Evolutionary conservation across 2,329 filamentous ascomycete genomes (phyloP), one percentile per base, ranked within the genome.

Genomic region (Fonsecaea pedrosoi): DNA sequence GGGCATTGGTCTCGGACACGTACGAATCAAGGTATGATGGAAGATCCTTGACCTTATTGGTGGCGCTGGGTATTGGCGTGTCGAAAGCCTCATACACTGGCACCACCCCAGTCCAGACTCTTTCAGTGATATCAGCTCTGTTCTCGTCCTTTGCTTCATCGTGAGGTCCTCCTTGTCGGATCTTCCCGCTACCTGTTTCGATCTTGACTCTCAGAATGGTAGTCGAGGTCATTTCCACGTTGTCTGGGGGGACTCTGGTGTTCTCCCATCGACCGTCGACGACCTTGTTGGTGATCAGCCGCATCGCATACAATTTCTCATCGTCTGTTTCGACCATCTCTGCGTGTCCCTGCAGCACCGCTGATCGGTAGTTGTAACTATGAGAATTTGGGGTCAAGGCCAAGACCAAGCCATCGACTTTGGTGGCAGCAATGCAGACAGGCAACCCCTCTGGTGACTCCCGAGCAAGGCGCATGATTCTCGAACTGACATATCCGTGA

Each of bases 341-440:
- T 0, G 90, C 92, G 75, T 89, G 86, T 0, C 92, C 93, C 74
- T 94, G 92, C 12, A 95, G 82, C 8, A 92, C 82, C 10, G 90
- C 91, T 45, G 89, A 92, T 69, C 92, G 91, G 81, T 95, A 96
- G 82, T 96, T 94, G 82, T 92, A 94, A 80, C 87, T 91, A 82
- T 96, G 92, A 66, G 86, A 87, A 81, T 92, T 91, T 12, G 92
- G 90, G 0, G 92, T 92, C 13, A 96, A 84, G 21, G 90, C 86
- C 37, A 96, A 86, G 8, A 96, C 88, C 60, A 95, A 82, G 45
- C 92, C 92, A 79, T 96, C 92, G 45, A 96, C 80, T 75, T 90
- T 88, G 54, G 88, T 91, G 1, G 90, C 90, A 25, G 89, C 85
- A 38, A 95, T 82, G 74, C 87, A 90, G 50, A 96, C 80, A 1